phyloP scores from a whole-genome alignment of 169 alveolate genomes.

The Theileria sp. region DNA sequence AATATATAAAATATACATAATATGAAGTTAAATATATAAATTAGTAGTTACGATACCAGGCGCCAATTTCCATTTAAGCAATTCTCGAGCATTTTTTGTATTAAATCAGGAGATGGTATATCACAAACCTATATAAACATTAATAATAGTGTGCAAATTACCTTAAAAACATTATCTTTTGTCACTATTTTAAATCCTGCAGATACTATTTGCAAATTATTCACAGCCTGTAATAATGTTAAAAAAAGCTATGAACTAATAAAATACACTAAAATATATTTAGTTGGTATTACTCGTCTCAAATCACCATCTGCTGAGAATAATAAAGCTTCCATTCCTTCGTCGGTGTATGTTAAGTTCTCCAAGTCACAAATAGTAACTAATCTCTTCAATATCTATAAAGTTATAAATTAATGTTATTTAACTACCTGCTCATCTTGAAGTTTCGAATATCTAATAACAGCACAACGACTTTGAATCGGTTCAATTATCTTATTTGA shows the following conservation, averaged over 20 bases:
- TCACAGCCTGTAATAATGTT: slow-evolving; percentile 79
- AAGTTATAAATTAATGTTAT: slow-evolving; percentile 25
- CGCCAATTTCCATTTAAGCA: slow-evolving; percentile 88
- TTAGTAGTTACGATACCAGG: slow-evolving; percentile 1
- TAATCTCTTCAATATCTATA: slow-evolving; percentile 78
- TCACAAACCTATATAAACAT: slow-evolving; percentile 82
- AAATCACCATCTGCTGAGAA: slow-evolving; percentile 95
- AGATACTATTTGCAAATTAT: slow-evolving; percentile 94
- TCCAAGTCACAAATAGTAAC: slow-evolving; percentile 80
- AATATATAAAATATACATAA: neutral
- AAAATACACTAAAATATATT: neutral
- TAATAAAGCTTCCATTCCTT: slow-evolving; percentile 93
- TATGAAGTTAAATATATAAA: neutral
- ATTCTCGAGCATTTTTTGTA: slow-evolving; percentile 79
- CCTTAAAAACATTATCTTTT: slow-evolving; percentile 93
- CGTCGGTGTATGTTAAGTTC: slow-evolving; percentile 79
- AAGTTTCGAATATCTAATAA: slow-evolving; percentile 93
- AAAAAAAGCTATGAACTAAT: too few relatives aligned
- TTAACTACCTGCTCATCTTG: slow-evolving; percentile 86
- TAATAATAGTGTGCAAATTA: slow-evolving; percentile 22
- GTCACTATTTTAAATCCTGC: slow-evolving; percentile 92
- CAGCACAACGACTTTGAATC: slow-evolving; percentile 97
- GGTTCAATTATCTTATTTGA: slow-evolving; percentile 98
- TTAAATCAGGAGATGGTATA: slow-evolving; percentile 93
- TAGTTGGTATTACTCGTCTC: slow-evolving; percentile 71